Evolutionary conservation across 192 early-diverging fungal species (phyloP).

Genomic region (Coemansia sp.): DNA sequence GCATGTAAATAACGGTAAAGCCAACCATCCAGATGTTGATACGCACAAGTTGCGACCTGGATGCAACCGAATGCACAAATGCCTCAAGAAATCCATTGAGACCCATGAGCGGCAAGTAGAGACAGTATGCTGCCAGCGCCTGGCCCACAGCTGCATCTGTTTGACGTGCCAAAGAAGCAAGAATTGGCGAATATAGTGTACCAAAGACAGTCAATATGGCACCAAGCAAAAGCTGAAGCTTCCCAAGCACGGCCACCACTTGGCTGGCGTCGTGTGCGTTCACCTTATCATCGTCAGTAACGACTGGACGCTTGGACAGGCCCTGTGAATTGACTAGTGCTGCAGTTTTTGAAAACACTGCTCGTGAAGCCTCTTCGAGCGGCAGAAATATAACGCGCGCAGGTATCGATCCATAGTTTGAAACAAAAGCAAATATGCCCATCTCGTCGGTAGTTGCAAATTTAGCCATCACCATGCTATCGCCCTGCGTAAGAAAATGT

Average conservation of each 20-base stretch:
- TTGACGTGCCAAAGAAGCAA: conserved; percentile 61
- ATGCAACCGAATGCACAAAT: conserved; percentile 85
- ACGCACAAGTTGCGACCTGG: conserved; percentile 58
- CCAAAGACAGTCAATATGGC: conserved; percentile 78
- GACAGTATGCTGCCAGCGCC: conserved; percentile 75
- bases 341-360: conserved; percentile 71
- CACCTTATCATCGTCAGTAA: neutral
- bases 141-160: conserved; percentile 54
- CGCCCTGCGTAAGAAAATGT: conserved; percentile 93
- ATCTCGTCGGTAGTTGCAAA: conserved; percentile 60
- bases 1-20: conserved; percentile 71
- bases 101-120: conserved; percentile 93
- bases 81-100: conserved; percentile 94
- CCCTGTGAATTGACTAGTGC: conserved; percentile 5
- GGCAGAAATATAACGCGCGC: conserved; percentile 91
- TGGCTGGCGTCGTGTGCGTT: conserved; percentile 17
- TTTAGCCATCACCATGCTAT: conserved; percentile 83
- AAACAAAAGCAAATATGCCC: conserved; percentile 81
- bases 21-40: conserved; percentile 75
- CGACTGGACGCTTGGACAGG: neutral
- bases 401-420: conserved; percentile 89
- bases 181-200: conserved; percentile 68
- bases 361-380: conserved; percentile 86
- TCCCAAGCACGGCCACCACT: conserved; percentile 28
- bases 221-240: conserved; percentile 62